phyloP scores from a whole-genome alignment of 2,329 filamentous ascomycete genomes.

The Fusarium bactridioides region DNA sequence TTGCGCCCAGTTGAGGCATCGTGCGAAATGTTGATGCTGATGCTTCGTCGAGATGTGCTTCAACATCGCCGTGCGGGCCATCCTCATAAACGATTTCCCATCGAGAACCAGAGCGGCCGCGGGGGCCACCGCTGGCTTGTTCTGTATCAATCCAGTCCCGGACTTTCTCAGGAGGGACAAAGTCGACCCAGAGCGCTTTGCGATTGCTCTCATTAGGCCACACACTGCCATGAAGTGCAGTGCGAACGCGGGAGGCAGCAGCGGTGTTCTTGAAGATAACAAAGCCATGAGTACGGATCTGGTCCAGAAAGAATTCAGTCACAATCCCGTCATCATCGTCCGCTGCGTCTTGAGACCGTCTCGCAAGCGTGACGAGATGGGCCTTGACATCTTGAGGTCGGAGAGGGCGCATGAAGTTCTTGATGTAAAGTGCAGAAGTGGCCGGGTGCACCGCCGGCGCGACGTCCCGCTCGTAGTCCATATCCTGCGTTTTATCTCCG shows the following conservation, averaged over 20 bases:
- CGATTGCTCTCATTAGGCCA: slow-evolving; percentile 90
- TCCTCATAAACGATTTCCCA: slow-evolving; percentile 80
- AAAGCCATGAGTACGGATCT: slow-evolving; percentile 88
- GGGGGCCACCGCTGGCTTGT: slow-evolving; percentile 52
- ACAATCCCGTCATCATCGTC: slow-evolving; percentile 63
- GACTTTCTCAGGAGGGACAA: slow-evolving; percentile 79
- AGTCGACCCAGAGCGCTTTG: slow-evolving; percentile 88
- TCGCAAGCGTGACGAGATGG: slow-evolving; percentile 75
- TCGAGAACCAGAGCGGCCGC: slow-evolving; percentile 54
- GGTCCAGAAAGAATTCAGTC: slow-evolving; percentile 78
- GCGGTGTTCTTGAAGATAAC: slow-evolving; percentile 73
- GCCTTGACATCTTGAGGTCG: slow-evolving; percentile 71
- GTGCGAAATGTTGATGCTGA: slow-evolving; percentile 26
- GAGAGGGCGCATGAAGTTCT: slow-evolving; percentile 87
- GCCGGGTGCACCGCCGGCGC: slow-evolving; percentile 73
- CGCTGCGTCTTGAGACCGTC: slow-evolving; percentile 61
- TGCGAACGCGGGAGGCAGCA: slow-evolving; percentile 79
- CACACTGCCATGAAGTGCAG: slow-evolving; percentile 76
- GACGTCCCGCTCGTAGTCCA: slow-evolving; percentile 49
- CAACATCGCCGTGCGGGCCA: slow-evolving; percentile 61
- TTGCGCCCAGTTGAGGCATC: slow-evolving; percentile 21
- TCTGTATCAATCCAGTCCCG: slow-evolving; percentile 78
- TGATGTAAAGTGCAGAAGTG: slow-evolving; percentile 84
- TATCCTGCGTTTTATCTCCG: slow-evolving; percentile 34
- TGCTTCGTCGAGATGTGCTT: slow-evolving; percentile 59